Percentiles rank a stretch among this genome's conserved stretches.
These are phyloP conservation scores for Kuraishia molischiana DNA, from an alignment of 805 yeast species.

Conservation along the genomic window DNA sequence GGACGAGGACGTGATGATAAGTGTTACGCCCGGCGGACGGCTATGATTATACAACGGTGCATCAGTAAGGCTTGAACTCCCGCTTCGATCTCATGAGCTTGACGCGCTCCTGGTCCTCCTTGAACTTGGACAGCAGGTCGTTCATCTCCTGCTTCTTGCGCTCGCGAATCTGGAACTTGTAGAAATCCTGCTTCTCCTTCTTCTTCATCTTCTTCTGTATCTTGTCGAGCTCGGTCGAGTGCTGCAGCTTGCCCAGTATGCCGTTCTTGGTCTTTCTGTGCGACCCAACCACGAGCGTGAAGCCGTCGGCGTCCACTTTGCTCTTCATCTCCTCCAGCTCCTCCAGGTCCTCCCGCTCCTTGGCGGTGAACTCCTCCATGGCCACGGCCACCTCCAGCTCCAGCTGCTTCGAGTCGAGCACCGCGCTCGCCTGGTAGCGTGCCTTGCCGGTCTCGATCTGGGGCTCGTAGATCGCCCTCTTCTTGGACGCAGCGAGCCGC, in stretches of 20 bases:
- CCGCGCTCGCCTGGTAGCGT: slow-evolving; percentile 31
- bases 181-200: slow-evolving; percentile 83
- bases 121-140: slow-evolving; percentile 72
- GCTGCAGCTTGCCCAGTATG: slow-evolving; percentile 41
- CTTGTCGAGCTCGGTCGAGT: slow-evolving; percentile 15
- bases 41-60: slow-evolving; percentile 15
- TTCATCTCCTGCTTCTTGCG: slow-evolving; percentile 89
- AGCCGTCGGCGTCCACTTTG: slow-evolving; percentile 87
- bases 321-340: slow-evolving; percentile 44
- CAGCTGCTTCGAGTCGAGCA: slow-evolving; percentile 40
- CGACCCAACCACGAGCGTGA: slow-evolving; percentile 80
- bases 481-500: slow-evolving; percentile 25
- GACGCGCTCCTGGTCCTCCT: slow-evolving; percentile 83
- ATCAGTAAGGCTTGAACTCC: slow-evolving; percentile 77
- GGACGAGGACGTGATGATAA: slow-evolving; percentile 6
- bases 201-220: slow-evolving; percentile 45
- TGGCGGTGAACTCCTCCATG: slow-evolving; percentile 56
- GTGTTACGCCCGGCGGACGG: slow-evolving; percentile 33
- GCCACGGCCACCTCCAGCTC: slow-evolving; percentile 48
- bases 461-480: slow-evolving; percentile 18
- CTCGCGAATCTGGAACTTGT: slow-evolving; percentile 93
- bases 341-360: slow-evolving; percentile 55
- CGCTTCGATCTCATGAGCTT: slow-evolving; percentile 69
- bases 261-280: slow-evolving; percentile 77
- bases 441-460: slow-evolving; percentile 11